Conservation (phyloP, 2,329 filamentous ascomycete species). For the Nannizzia gypsea region DNA sequence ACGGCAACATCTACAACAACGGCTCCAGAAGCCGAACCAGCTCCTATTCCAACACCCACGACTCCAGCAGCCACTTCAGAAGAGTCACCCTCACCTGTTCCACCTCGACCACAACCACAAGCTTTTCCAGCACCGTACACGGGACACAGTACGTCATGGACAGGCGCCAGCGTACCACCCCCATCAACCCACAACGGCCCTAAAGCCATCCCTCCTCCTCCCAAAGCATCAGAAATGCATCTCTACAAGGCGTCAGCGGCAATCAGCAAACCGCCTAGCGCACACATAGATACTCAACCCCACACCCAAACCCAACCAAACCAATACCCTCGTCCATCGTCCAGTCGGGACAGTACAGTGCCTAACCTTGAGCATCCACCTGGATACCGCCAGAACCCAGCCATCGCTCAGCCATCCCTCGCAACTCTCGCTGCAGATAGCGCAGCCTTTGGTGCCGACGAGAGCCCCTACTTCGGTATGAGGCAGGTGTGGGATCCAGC, state of each 20-base stretch:
- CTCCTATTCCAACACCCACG: neutral
- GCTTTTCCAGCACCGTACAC: neutral
- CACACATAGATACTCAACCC: neutral
- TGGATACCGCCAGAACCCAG: conserved; percentile 22
- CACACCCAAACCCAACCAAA: neutral
- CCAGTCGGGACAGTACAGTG: neutral
- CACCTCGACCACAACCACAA: neutral
- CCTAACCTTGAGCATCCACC: conserved; percentile 19
- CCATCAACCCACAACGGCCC: neutral
- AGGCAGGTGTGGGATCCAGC: conserved; percentile 13
- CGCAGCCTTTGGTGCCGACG: neutral
- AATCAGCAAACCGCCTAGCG: neutral
- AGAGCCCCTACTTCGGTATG: neutral
- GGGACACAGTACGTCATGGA: neutral
- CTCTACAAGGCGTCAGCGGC: neutral
- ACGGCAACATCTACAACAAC: neutral
- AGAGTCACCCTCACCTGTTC: neutral
- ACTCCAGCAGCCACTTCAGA: neutral
- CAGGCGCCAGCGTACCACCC: neutral
- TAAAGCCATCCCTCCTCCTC: conserved; percentile 6
- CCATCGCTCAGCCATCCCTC: conserved; percentile 5
- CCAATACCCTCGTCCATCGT: neutral
- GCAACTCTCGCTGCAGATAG: neutral
- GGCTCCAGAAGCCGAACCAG: neutral
- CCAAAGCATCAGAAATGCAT: neutral